These are phyloP conservation scores for Fusarium chuoi DNA, from an alignment of 2,329 filamentous ascomycete species.

Conservation along the genomic window DNA sequence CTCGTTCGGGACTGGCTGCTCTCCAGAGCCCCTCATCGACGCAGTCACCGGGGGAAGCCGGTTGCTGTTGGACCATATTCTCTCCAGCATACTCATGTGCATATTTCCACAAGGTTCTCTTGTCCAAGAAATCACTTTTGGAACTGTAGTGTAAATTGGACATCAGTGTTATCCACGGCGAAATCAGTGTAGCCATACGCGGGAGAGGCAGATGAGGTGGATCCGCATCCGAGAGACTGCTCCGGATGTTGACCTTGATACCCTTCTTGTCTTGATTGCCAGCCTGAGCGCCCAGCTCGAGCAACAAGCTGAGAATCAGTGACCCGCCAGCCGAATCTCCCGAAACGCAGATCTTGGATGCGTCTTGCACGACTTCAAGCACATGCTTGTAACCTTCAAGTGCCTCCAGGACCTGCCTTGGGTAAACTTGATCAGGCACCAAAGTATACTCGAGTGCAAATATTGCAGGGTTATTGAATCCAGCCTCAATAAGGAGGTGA, in stretches of 20 bases:
- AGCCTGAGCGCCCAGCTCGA: constrained; percentile 65
- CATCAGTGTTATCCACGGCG: constrained; percentile 81
- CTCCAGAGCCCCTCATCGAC: constrained; percentile 73
- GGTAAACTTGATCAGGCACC: constrained; percentile 78
- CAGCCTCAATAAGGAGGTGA: constrained; percentile 68
- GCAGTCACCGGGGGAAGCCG: constrained; percentile 75
- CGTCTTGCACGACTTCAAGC: constrained; percentile 65
- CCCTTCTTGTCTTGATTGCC: constrained; percentile 33
- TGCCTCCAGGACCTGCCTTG: constrained; percentile 77
- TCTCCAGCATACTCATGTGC: constrained; percentile 73
- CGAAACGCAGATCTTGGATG: constrained; percentile 73
- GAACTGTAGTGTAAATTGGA: constrained; percentile 75
- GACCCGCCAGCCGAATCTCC: constrained; percentile 86
- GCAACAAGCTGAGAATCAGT: constrained; percentile 76
- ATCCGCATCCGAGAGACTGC: constrained; percentile 21
- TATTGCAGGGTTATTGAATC: constrained; percentile 79
- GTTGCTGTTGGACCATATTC: constrained; percentile 47
- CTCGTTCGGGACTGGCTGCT: constrained; percentile 71
- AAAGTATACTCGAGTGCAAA: constrained; percentile 85
- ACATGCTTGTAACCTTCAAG: constrained; percentile 77
- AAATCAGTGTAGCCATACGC: constrained; percentile 76
- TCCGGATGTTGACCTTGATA: constrained; percentile 12
- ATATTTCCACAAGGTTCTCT: constrained; percentile 72
- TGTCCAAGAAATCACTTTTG: constrained; percentile 78
- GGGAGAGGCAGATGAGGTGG: constrained; percentile 46